Conservation (phyloP, 352 stramenopile genomes). For the Aphanomyces astaci region DNA sequence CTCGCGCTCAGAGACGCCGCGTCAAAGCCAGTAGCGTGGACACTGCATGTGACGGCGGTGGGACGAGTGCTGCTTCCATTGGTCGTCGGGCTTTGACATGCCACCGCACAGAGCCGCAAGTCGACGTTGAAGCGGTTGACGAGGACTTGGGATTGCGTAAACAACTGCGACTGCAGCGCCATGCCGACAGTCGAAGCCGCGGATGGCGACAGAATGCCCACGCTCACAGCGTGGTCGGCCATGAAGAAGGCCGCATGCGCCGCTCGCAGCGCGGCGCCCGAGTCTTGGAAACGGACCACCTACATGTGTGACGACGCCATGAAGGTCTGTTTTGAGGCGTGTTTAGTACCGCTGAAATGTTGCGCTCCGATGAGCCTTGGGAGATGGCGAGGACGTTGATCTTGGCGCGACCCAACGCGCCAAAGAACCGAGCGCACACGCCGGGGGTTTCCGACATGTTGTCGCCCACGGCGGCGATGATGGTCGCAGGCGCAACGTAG, state of each 20-base stretch:
- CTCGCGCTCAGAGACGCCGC: slow-evolving; percentile 5
- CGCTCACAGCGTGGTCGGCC: slow-evolving; percentile 87
- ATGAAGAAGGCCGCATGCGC: slow-evolving; percentile 94
- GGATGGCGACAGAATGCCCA: slow-evolving; percentile 86
- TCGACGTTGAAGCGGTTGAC: slow-evolving; percentile 78
- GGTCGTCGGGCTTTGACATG: slow-evolving; percentile 29
- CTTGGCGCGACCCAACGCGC: slow-evolving; percentile 84
- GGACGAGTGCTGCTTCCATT: too few relatives aligned
- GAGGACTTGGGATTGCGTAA: slow-evolving; percentile 77
- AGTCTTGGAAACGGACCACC: slow-evolving; percentile 83
- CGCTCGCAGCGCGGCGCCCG: slow-evolving; percentile 85
- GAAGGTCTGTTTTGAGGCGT: not conserved
- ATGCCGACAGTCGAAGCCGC: slow-evolving; percentile 62
- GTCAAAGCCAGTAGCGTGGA: slow-evolving; percentile 30
- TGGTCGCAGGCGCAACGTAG: slow-evolving; percentile 84
- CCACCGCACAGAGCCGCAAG: slow-evolving; percentile 71
- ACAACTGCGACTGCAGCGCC: slow-evolving; percentile 81
- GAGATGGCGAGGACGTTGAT: slow-evolving; percentile 95
- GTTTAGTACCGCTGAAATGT: slow-evolving; percentile 82
- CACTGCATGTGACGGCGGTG: too few relatives aligned
- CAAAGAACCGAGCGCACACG: slow-evolving; percentile 91
- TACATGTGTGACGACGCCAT: not conserved
- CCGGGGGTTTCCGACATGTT: slow-evolving; percentile 90
- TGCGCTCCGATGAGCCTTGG: slow-evolving; percentile 90
- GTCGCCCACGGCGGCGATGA: slow-evolving; percentile 94